A percentile compares a stretch with the other conserved stretches of the same genome.
Evolutionary conservation across 441 rosid species (phyloP).

Genomic region (Pelargonium citronellum): DNA sequence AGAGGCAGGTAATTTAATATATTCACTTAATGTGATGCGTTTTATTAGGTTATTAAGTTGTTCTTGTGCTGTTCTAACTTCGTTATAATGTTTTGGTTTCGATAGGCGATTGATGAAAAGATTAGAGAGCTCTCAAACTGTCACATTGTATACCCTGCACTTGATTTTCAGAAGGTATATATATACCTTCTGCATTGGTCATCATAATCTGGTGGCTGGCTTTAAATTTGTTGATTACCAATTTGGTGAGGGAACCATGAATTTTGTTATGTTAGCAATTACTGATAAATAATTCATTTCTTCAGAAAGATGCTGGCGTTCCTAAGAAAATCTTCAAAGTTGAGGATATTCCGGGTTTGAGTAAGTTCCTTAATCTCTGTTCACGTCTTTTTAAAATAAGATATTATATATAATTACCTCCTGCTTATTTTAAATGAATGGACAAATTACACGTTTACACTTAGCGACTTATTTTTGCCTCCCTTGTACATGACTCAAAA

Average conservation of each 20-base stretch:
- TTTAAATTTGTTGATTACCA: neutral
- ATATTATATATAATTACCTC: neutral
- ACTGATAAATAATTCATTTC: constrained; percentile 24
- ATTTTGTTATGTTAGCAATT: constrained; percentile 11
- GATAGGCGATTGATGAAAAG: constrained; percentile 92
- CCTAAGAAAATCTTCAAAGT: constrained; percentile 66
- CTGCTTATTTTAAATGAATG: neutral
- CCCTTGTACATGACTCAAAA: too few species aligned
- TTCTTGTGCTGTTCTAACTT: constrained; percentile 8
- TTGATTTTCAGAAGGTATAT: constrained; percentile 79
- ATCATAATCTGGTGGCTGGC: neutral
- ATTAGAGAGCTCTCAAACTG: constrained; percentile 90
- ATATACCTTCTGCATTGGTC: neutral
- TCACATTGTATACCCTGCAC: constrained; percentile 67
- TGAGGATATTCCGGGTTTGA: constrained; percentile 88
- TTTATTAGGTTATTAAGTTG: neutral
- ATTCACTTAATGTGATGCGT: neutral
- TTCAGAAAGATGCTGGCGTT: constrained; percentile 84
- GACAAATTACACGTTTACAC: too few species aligned
- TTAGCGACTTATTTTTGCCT: too few species aligned
- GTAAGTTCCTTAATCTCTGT: constrained; percentile 47
- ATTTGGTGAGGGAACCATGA: neutral
- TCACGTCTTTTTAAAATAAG: neutral
- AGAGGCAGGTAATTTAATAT: constrained; percentile 57
- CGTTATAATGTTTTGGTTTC: constrained; percentile 25